Percentiles rank a stretch among this genome's conserved stretches.
These are phyloP conservation scores for Fusarium xyrophilum DNA, from an alignment of 2,329 filamentous ascomycete genomes.

Conservation along the genomic window DNA sequence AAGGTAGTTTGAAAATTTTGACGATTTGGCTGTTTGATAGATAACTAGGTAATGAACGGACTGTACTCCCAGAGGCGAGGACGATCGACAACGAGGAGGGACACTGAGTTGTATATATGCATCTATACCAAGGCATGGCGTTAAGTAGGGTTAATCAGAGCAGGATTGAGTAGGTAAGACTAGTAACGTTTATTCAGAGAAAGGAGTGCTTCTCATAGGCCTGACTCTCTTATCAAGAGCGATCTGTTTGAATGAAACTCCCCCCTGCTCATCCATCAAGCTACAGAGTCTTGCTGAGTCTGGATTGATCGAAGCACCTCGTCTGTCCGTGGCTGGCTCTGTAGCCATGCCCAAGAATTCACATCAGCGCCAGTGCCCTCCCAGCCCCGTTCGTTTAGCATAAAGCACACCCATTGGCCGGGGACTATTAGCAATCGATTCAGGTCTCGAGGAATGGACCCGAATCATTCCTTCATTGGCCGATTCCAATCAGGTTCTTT, in stretches of 20 bases:
- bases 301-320: background rate
- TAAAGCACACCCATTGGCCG: background rate
- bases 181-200: background rate
- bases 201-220: background rate
- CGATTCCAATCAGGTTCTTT: background rate
- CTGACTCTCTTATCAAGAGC: background rate
- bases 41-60: constrained; percentile 16
- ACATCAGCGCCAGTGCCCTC: background rate
- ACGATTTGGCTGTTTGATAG: constrained; percentile 25
- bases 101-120: constrained; percentile 42
- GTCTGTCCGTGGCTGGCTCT: background rate
- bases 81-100: constrained; percentile 29
- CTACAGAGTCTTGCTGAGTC: background rate
- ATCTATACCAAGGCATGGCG: constrained; percentile 53
- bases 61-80: constrained; percentile 21
- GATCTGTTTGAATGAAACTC: background rate
- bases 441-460: background rate
- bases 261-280: background rate
- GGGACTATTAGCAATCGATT: background rate
- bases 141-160: constrained; percentile 38
- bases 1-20: constrained; percentile 27
- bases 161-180: constrained; percentile 39
- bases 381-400: background rate
- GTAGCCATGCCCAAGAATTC: background rate
- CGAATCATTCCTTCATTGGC: background rate